Evolutionary conservation across 176 grass and related monocot species (phyloP).

Genomic region (Echinochloa phyllopogon): DNA sequence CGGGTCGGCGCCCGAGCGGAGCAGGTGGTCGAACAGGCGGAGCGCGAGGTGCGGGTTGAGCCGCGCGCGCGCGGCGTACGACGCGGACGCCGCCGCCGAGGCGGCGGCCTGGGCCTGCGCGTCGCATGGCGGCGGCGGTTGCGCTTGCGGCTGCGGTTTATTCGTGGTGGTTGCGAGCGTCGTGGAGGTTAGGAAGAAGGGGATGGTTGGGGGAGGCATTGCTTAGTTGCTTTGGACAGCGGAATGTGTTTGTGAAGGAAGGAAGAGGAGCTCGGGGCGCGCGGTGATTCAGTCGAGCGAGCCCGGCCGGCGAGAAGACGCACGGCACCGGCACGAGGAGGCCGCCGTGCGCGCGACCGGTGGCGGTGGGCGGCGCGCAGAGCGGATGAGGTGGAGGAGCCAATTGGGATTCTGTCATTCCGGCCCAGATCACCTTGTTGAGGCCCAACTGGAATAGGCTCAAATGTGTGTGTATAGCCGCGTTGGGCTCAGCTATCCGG

Average conservation of each 20-base stretch:
- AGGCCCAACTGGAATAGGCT: not conserved
- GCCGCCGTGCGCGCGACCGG: slow-evolving; percentile 24
- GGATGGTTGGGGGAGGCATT: slow-evolving; percentile 42
- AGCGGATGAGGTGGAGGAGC: slow-evolving; percentile 34
- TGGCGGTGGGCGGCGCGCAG: slow-evolving; percentile 22
- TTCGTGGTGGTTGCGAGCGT: slow-evolving; percentile 44
- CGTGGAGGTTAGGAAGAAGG: slow-evolving; percentile 55
- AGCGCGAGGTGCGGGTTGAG: slow-evolving; percentile 52
- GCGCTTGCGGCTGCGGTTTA: slow-evolving; percentile 30
- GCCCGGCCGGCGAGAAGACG: slow-evolving; percentile 1
- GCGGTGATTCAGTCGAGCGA: not conserved
- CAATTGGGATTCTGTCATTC: not conserved
- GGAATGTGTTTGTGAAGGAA: not conserved
- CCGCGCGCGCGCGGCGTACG: slow-evolving; percentile 44
- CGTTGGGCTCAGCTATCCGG: not conserved
- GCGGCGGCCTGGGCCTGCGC: not conserved
- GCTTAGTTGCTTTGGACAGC: not conserved
- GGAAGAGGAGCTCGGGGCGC: not conserved
- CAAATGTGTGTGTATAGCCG: no score
- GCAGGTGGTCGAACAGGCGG: slow-evolving; percentile 52
- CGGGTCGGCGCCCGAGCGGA: slow-evolving; percentile 53
- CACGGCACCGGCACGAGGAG: not conserved
- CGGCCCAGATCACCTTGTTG: not conserved
- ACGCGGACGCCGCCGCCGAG: slow-evolving; percentile 18
- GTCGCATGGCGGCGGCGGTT: slow-evolving; percentile 21